These are phyloP conservation scores for Phytopythium oedochilum DNA, from an alignment of 352 stramenopile species.

Conservation along the genomic window DNA sequence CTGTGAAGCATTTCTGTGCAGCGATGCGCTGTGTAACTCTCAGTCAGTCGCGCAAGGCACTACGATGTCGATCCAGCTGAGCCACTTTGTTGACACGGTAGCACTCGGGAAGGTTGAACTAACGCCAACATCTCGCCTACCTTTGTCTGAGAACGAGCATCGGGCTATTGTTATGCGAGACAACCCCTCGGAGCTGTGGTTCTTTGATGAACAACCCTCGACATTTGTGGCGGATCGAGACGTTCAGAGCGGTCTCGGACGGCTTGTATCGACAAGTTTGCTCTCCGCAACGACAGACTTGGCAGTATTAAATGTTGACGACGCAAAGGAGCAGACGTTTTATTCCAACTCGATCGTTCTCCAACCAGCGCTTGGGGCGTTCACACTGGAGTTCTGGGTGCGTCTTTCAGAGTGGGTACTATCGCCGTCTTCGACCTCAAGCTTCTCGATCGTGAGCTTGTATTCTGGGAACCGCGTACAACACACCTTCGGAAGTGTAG, in stretches of 20 bases:
- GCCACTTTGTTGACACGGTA: conserved; percentile 51
- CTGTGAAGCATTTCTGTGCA: conserved; percentile 30
- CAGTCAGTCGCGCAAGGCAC: conserved; percentile 9
- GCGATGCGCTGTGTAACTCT: conserved; percentile 20
- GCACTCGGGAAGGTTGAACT: conserved; percentile 35
- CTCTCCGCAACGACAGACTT: conserved; percentile 7
- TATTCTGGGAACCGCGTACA: conserved; percentile 4
- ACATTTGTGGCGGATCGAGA: conserved; percentile 12
- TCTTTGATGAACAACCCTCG: conserved; percentile 37
- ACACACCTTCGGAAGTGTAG: conserved; percentile 11
- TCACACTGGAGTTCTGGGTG: conserved; percentile 67
- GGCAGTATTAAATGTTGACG: conserved; percentile 32
- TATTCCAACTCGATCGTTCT: conserved; percentile 43
- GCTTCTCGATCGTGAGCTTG: conserved; percentile 9
- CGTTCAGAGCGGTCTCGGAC: neutral
- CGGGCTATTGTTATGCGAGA: conserved; percentile 49
- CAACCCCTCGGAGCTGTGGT: conserved; percentile 55
- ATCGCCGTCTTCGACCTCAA: neutral
- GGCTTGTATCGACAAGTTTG: conserved; percentile 7
- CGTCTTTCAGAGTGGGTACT: conserved; percentile 4
- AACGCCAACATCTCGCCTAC: conserved; percentile 30
- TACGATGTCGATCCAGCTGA: conserved; percentile 20
- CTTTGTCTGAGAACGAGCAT: conserved; percentile 46
- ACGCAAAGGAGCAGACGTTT: conserved; percentile 42
- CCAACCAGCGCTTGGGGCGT: conserved; percentile 43